Evolutionary conservation across 225 moss, liverwort and hornwort species (phyloP).

Genomic region (Thuidium tamariscinum): DNA sequence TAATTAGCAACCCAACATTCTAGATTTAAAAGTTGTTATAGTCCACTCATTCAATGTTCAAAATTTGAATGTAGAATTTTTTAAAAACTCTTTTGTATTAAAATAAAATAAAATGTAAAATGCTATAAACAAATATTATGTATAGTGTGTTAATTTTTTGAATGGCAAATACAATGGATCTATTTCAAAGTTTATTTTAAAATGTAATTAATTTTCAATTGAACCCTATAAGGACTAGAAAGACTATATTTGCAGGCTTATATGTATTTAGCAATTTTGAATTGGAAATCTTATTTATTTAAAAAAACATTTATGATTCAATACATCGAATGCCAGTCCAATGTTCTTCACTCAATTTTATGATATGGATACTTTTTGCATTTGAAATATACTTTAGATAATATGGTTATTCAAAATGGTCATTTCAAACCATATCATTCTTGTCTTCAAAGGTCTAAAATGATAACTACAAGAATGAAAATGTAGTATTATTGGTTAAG

Average conservation of each 20-base stretch:
- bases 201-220: not conserved
- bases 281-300: not conserved
- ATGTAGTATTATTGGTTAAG: not conserved
- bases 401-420: not conserved
- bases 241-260: not conserved
- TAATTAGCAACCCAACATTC: too few relatives aligned
- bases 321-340: too few relatives aligned
- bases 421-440: not conserved
- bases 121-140: too few relatives aligned
- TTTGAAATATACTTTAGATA: not conserved
- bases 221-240: accelerated
- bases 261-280: not conserved
- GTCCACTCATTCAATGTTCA: accelerated
- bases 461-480: accelerated
- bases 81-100: too few relatives aligned
- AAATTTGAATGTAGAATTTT: not conserved
- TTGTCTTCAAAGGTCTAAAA: not conserved
- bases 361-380: not conserved
- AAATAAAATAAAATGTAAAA: too few relatives aligned
- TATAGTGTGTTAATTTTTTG: not conserved
- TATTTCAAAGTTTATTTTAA: accelerated
- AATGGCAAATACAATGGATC: not conserved
- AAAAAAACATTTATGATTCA: accelerated
- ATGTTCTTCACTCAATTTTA: not conserved
- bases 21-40: accelerated